Conservation (phyloP, 2,329 filamentous ascomycete genomes). For the Lecanicillium sp. region DNA sequence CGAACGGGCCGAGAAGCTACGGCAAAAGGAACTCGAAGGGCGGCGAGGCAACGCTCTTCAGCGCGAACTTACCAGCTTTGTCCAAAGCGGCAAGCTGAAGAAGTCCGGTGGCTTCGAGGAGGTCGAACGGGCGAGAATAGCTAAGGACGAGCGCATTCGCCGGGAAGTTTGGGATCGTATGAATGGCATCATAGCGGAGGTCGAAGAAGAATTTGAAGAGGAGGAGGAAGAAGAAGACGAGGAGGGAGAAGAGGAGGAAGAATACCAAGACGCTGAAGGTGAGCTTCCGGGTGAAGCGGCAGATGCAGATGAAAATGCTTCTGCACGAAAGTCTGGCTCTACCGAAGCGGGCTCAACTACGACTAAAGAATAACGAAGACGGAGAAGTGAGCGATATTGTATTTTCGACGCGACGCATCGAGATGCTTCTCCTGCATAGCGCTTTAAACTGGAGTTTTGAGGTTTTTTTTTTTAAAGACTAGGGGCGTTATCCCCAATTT, state of each 20-base stretch:
- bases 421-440: no score
- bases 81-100: conserved; percentile 84
- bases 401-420: no score
- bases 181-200: conserved; percentile 43
- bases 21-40: conserved; percentile 79
- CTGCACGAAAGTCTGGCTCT: not conserved
- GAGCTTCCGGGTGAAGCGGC: conserved; percentile 11
- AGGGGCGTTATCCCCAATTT: no score
- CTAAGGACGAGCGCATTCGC: conserved; percentile 79
- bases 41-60: conserved; percentile 69
- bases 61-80: conserved; percentile 77
- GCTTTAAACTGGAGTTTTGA: no score
- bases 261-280: conserved; percentile 2
- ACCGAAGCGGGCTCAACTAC: conserved; percentile 1
- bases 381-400: not conserved
- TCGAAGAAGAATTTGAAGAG: conserved; percentile 16
- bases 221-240: conserved; percentile 14
- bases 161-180: conserved; percentile 67
- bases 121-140: conserved; percentile 72
- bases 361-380: conserved; percentile 7
- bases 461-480: no score
- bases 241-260: conserved; percentile 11
- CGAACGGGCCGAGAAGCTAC: conserved; percentile 86
- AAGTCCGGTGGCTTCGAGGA: conserved; percentile 95
- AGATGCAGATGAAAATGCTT: not conserved